phyloP scores from a whole-genome alignment of 2,329 filamentous ascomycete genomes.

The Colletotrichum sp. region DNA sequence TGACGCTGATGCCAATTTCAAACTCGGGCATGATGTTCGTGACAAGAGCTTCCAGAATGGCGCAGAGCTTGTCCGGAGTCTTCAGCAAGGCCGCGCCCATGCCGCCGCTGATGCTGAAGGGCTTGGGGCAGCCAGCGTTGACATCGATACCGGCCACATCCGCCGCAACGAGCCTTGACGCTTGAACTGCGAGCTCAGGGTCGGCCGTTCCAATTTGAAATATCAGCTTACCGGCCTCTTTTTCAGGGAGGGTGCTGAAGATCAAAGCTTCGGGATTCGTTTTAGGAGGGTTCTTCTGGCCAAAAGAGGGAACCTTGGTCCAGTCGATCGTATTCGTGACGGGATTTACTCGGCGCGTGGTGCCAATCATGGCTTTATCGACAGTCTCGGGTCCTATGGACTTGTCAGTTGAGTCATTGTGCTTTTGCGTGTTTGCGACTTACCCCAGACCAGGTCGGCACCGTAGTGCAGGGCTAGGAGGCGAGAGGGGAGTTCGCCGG shows the following conservation, averaged over 20 bases:
- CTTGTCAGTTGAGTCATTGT: neutral
- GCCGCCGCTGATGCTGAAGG: slow-evolving; percentile 89
- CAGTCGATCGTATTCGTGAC: slow-evolving; percentile 84
- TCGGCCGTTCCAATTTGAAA: slow-evolving; percentile 93
- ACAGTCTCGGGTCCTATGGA: slow-evolving; percentile 84
- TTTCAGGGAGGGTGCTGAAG: slow-evolving; percentile 80
- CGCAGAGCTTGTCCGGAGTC: slow-evolving; percentile 82
- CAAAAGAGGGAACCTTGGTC: slow-evolving; percentile 76
- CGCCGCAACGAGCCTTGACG: slow-evolving; percentile 80
- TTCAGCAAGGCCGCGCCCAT: slow-evolving; percentile 94
- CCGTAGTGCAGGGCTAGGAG: slow-evolving; percentile 92
- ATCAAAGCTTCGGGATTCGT: slow-evolving; percentile 72
- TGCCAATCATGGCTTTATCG: slow-evolving; percentile 89
- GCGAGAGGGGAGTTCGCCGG: slow-evolving; percentile 91
- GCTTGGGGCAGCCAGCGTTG: slow-evolving; percentile 97
- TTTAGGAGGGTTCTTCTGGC: slow-evolving; percentile 60
- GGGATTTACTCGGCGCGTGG: slow-evolving; percentile 77
- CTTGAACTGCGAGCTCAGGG: slow-evolving; percentile 81
- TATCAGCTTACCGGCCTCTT: slow-evolving; percentile 77
- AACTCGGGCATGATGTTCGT: slow-evolving; percentile 76
- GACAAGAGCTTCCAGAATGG: slow-evolving; percentile 85
- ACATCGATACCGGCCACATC: slow-evolving; percentile 96
- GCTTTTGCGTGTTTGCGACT: slow-evolving; percentile 28
- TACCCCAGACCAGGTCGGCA: slow-evolving; percentile 95
- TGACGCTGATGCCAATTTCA: slow-evolving; percentile 93